phyloP scores from a whole-genome alignment of 148 eudicot species.

The Rhododendron henanense region DNA sequence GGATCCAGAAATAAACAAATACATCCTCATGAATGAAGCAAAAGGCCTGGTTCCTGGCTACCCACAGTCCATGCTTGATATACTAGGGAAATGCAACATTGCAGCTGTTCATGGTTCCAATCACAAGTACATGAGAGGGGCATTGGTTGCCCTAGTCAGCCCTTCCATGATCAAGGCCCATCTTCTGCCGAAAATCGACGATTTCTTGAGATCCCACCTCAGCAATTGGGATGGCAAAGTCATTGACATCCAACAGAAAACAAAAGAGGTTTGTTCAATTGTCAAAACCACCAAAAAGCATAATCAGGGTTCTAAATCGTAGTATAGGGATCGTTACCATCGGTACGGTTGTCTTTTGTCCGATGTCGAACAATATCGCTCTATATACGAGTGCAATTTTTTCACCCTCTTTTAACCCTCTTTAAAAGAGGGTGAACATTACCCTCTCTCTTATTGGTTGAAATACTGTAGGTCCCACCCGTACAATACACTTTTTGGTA shows the following conservation, averaged over 20 bases:
- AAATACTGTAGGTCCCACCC: no score
- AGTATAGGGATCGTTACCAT: no score
- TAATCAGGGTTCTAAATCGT: no score
- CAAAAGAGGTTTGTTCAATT: constrained; percentile 64
- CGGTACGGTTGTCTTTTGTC: no score
- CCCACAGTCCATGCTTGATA: constrained; percentile 90
- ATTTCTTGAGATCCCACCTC: constrained; percentile 83
- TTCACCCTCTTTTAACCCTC: no score
- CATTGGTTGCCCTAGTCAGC: constrained; percentile 68
- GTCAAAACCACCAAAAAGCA: not conserved
- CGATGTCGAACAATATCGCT: no score
- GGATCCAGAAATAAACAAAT: constrained; percentile 84
- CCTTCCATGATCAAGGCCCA: constrained; percentile 72
- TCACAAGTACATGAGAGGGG: constrained; percentile 96
- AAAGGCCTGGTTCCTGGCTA: constrained; percentile 93
- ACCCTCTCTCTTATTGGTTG: no score
- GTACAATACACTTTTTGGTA: no score
- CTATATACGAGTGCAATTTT: no score
- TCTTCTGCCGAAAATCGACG: constrained; percentile 76
- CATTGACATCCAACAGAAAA: constrained; percentile 83
- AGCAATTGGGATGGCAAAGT: constrained; percentile 53
- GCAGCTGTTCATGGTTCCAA: constrained; percentile 97
- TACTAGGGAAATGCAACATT: constrained; percentile 84
- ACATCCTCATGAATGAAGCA: constrained; percentile 74
- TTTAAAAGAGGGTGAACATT: no score